Evolutionary conservation across 2,329 filamentous ascomycete species (phyloP).

Genomic region (Blastomyces gilchristii): DNA sequence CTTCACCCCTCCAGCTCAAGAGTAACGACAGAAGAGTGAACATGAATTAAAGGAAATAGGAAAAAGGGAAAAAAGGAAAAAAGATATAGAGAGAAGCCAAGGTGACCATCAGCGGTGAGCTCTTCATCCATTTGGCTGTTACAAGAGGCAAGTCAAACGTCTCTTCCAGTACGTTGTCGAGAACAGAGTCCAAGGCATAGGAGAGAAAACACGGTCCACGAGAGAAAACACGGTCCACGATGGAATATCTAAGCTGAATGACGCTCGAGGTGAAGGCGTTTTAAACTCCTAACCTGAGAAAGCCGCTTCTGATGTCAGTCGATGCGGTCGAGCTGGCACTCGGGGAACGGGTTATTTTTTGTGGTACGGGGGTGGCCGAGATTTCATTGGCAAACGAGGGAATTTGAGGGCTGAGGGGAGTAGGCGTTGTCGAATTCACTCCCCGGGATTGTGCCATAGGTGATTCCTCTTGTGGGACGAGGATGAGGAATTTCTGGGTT

Average conservation of each 20-base stretch:
- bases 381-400: not conserved
- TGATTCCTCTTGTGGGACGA: constrained; percentile 14
- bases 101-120: not conserved
- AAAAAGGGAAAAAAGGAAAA: not conserved
- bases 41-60: not conserved
- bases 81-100: not conserved
- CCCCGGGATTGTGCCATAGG: not conserved
- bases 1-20: constrained; percentile 1
- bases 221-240: not conserved
- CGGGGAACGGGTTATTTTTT: constrained; percentile 9
- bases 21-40: not conserved
- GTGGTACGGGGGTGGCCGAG: not conserved
- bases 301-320: constrained; percentile 9
- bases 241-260: not conserved
- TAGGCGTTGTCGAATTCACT: not conserved
- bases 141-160: not conserved
- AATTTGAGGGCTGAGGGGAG: not conserved
- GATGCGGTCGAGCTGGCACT: constrained; percentile 12
- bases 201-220: not conserved
- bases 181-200: not conserved
- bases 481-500: constrained; percentile 17
- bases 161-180: not conserved
- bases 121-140: not conserved
- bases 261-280: not conserved
- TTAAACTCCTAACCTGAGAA: constrained; percentile 16